Evolutionary conservation across 1,139 yeast species (phyloP), one percentile per base, ranked within the genome.

Genomic region (Saccharomyces hybrid): DNA sequence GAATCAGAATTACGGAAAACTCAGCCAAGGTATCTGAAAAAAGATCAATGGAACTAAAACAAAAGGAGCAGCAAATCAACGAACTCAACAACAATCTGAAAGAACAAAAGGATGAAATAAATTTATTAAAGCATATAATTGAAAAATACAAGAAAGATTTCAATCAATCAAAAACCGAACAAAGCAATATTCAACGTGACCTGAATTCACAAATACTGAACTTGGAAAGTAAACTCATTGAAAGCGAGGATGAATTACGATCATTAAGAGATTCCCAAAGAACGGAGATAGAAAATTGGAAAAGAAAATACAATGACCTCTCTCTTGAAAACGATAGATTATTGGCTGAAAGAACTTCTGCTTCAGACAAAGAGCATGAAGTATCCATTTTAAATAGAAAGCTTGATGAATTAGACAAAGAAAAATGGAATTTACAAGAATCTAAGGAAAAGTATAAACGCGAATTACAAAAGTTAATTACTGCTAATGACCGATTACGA

Each of bases 371-470:
- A 29, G 53, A 55, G 27, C 21, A 42, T 42, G 14, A 50, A 26
- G 32, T 28, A 19, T 42, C 54, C 26, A 48, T 52, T 11, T 57
- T 61, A 29, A 62, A 55, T 28, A 48, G 47, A 19, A 50, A 29
- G 31, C 12, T n/a, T 14, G 44, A 52, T 38, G 52, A 53, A 4
- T 50, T 61, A 24, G 47, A 49, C 12, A 59, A 56, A 28, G 62
- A 57, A 32, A 49, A 58, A 24, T 26, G 49, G 14, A 57, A 61
- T 29, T 34, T 61, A 28, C 60, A 59, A 27, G 47, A 53, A n/a
- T 58, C 65, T 9, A 64, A 62, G 49, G 63, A 62, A 7, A 59
- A 61, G 27, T 62, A 62, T 42, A 64, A 64, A 34, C 52, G 52
- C 26, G 67, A 65, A 47, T 51, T 64, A 38, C 59, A 59, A 49